Percentiles rank a stretch among this genome's conserved stretches.
These are phyloP conservation scores for Phallus indusiatus DNA, from an alignment of 768 basidiomycete species.

Conservation along the genomic window DNA sequence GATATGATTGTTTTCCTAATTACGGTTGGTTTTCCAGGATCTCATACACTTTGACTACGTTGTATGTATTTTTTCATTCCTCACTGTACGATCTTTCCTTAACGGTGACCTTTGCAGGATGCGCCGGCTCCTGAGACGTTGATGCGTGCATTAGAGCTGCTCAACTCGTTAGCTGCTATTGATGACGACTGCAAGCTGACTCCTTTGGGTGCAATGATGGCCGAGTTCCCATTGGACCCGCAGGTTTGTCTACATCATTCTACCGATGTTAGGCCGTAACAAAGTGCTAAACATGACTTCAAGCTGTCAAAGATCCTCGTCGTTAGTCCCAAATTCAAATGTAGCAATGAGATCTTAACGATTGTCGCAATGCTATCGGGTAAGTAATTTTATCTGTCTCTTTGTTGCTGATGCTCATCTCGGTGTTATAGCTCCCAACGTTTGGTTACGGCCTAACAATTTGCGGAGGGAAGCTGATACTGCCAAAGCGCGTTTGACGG, in stretches of 20 bases:
- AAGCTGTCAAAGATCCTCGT: conserved; percentile 91
- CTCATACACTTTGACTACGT: conserved; percentile 82
- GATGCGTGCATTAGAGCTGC: conserved; percentile 90
- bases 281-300: background rate
- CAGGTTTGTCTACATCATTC: conserved; percentile 43
- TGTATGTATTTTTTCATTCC: conserved; percentile 16
- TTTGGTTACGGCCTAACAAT: conserved; percentile 89
- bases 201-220: conserved; percentile 81
- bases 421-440: conserved; percentile 74
- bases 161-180: conserved; percentile 86
- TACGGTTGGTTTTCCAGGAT: conserved; percentile 36
- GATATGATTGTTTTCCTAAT: background rate
- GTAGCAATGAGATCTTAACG: conserved; percentile 91
- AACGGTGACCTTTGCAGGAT: conserved; percentile 29
- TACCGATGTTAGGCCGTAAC: background rate
- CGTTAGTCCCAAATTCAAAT: conserved; percentile 88
- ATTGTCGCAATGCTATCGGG: conserved; percentile 96
- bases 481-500: conserved; percentile 78
- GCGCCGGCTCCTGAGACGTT: conserved; percentile 93
- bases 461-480: conserved; percentile 86
- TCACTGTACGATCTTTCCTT: background rate
- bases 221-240: conserved; percentile 97
- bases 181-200: conserved; percentile 94
- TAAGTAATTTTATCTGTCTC: conserved; percentile 29
- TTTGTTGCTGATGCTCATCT: background rate